phyloP scores from a whole-genome alignment of 2,329 filamentous ascomycete species.

The Stylonectria norvegica region DNA sequence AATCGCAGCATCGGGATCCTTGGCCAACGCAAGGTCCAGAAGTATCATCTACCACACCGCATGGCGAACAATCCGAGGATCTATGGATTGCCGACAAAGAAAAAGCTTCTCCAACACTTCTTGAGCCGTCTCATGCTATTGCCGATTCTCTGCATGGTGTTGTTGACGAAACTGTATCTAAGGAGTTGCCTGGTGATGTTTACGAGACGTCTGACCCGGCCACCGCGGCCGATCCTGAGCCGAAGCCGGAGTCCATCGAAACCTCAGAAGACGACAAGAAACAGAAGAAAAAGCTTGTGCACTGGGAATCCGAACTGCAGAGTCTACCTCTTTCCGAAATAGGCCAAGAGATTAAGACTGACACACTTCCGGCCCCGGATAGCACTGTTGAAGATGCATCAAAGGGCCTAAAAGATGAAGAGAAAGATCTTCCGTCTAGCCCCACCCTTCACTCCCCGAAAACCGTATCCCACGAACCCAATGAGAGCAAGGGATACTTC shows the following conservation, averaged over 20 bases:
- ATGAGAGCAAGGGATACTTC: constrained; percentile 18
- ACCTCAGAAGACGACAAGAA: constrained; percentile 10
- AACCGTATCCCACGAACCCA: constrained; percentile 9
- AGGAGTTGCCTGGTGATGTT: constrained; percentile 2
- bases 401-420: not conserved
- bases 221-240: constrained; percentile 2
- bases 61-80: not conserved
- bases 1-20: not conserved
- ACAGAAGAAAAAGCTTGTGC: constrained; percentile 19
- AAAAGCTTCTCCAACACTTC: too few species aligned
- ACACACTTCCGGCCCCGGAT: too few species aligned
- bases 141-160: constrained; percentile 3
- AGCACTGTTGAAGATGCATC: not conserved
- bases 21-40: not conserved
- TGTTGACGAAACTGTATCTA: constrained; percentile 3
- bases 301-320: too few species aligned
- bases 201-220: not conserved
- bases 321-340: too few species aligned
- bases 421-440: constrained; percentile 5
- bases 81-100: not conserved
- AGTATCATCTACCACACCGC: not conserved
- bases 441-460: constrained; percentile 6
- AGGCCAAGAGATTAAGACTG: too few species aligned
- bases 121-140: too few species aligned
- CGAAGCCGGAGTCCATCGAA: constrained; percentile 1